Percentiles rank a stretch among this genome's conserved stretches.
These are phyloP conservation scores for Neurospora sp. DNA, from an alignment of 495 filamentous ascomycete genomes.

Conservation along the genomic window DNA sequence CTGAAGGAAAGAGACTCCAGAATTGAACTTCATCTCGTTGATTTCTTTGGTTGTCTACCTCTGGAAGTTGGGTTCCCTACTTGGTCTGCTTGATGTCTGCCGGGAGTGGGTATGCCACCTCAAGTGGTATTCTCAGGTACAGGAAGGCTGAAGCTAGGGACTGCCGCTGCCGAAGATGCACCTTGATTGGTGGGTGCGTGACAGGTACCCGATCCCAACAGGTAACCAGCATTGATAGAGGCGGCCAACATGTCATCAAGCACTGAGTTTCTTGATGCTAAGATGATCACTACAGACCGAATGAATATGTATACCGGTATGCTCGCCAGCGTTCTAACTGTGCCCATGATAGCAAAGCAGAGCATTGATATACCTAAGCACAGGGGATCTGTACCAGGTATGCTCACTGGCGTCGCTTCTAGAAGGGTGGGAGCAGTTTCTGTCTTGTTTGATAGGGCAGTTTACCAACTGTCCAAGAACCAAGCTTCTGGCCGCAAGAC, in stretches of 20 bases:
- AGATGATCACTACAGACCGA: neutral
- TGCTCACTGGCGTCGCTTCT: neutral
- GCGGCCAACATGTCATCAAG: neutral
- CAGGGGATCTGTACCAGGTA: neutral
- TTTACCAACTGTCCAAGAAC: neutral
- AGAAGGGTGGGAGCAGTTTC: neutral
- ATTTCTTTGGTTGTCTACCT: neutral
- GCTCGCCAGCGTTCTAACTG: neutral
- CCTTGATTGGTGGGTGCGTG: neutral
- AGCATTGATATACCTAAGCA: neutral
- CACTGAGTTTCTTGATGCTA: neutral
- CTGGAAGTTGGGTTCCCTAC: neutral
- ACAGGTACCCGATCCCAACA: neutral
- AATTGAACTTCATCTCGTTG: neutral
- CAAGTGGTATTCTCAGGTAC: neutral
- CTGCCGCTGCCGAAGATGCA: neutral
- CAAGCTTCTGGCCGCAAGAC: neutral
- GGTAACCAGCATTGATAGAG: neutral
- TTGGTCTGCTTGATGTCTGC: neutral
- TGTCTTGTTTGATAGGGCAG: neutral
- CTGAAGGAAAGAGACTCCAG: neutral
- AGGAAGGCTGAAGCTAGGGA: neutral
- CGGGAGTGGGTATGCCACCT: neutral
- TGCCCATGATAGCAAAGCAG: neutral
- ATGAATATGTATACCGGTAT: neutral